phyloP scores from a whole-genome alignment of 2,329 filamentous ascomycete species.

The Volutella citrinella region DNA sequence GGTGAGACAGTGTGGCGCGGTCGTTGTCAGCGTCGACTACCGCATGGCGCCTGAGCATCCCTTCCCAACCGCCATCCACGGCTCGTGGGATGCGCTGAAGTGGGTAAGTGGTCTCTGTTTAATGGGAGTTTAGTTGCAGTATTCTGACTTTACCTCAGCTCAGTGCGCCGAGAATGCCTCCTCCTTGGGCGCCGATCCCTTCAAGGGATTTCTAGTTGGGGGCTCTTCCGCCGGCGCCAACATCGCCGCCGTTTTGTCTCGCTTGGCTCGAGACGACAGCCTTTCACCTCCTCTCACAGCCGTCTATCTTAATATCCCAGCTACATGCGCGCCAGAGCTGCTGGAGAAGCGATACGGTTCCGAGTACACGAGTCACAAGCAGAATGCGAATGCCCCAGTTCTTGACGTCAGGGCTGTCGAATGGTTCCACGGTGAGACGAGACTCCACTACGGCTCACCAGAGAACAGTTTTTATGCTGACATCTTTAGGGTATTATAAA shows the following conservation, averaged over 20 bases:
- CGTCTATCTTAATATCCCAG: constrained; percentile 5
- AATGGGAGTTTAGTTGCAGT: too few species aligned
- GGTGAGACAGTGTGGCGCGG: neutral
- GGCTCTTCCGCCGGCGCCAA: constrained; percentile 28
- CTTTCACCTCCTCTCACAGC: constrained; percentile 9
- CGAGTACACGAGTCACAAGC: constrained; percentile 3
- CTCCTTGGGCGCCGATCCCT: constrained; percentile 7
- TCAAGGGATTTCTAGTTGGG: constrained; percentile 16
- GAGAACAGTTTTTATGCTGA: constrained; percentile 2
- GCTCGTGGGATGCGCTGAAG: constrained; percentile 1
- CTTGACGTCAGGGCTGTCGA: too few species aligned
- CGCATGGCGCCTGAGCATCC: constrained; percentile 5
- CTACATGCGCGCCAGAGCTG: constrained; percentile 1
- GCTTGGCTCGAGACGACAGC: constrained; percentile 11
- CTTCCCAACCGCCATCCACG: constrained; percentile 2
- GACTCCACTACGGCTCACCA: too few species aligned
- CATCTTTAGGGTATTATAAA: constrained; percentile 3
- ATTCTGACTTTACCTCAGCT: too few species aligned
- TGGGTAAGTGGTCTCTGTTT: constrained; percentile 3
- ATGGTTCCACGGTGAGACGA: too few species aligned
- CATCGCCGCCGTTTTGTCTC: constrained; percentile 22
- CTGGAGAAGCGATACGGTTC: constrained; percentile 1
- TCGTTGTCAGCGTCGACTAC: constrained; percentile 4
- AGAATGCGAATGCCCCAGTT: constrained; percentile 1
- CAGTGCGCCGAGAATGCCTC: neutral